Evolutionary conservation across 371 early-diverging fungal species (phyloP).

Genomic region (Syncephalastrum contaminatum): DNA sequence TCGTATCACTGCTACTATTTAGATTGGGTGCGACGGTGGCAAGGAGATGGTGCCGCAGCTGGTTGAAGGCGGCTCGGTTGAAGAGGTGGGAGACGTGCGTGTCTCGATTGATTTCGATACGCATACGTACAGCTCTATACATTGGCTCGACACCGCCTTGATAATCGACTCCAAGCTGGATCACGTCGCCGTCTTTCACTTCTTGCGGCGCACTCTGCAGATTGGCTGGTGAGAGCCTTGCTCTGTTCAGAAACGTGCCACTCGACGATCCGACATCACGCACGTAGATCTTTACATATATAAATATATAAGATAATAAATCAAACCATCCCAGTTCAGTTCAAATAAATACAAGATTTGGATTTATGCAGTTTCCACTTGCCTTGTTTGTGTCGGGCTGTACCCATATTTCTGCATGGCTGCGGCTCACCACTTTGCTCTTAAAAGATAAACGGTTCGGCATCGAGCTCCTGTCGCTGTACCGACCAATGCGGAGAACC

Average conservation of each 20-base stretch:
- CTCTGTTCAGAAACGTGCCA: constrained; percentile 89
- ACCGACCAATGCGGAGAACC: constrained; percentile 75
- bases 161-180: constrained; percentile 90
- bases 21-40: constrained; percentile 7
- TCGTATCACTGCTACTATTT: neutral
- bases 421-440: constrained; percentile 91
- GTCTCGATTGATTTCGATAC: constrained; percentile 77
- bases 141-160: constrained; percentile 82
- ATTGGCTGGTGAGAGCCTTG: constrained; percentile 75
- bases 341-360: neutral
- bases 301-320: neutral
- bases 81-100: constrained; percentile 13
- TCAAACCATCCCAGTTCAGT: neutral
- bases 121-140: constrained; percentile 80
- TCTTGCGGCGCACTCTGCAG: constrained; percentile 72
- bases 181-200: constrained; percentile 79
- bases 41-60: constrained; percentile 22
- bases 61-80: constrained; percentile 25
- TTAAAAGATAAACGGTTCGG: constrained; percentile 83
- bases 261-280: constrained; percentile 85
- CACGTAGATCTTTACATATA: constrained; percentile 60
- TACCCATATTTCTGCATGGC: constrained; percentile 93
- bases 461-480: constrained; percentile 67
- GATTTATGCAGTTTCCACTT: constrained; percentile 18
- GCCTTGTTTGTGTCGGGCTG: constrained; percentile 69